Base-by-base conservation (phyloP, 495 filamentous ascomycete species). In the Terfezia claveryi region DNA sequence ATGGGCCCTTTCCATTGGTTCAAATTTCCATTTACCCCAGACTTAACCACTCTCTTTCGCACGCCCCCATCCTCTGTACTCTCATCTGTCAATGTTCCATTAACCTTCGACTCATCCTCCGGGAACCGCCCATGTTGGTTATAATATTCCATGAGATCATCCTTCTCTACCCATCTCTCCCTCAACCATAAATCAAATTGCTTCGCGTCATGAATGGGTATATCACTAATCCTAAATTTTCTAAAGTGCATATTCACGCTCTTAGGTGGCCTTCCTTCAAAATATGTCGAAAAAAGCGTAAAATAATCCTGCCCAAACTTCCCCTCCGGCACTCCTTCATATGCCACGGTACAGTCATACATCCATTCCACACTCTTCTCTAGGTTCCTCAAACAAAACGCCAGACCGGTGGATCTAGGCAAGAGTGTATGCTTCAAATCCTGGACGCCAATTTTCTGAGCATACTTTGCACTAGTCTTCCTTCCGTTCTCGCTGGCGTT, bases 191-290 rank as follows among this genome's bases (percentile, higher is more conserved):
- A 53, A 36, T 82, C 79, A 58, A 91, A 88, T 23, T 69, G 64
- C 51, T 79, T 74, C 10, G 66, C 66, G 62, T 76, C 74, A 32
- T 79, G 71, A 14, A 85, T 61, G 0, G 85, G 85, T 16, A 91
- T 86, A 37, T 77, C 72, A 38, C 68, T 69, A 9, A 86, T 55
- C 0, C 70, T 67, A 61, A 87, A 88, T 4, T 82, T 75, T 12
- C 85, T 75, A 82, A 82, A 91, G 66, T 88, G 77, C 70, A 91
- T 83, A 63, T 88, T 87, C 54, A 89, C 82, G 0, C 81, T 87
- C 62, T 83, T 85, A 2, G 85, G 85, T 4, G 82, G 79, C 37
- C 80, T 76, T 23, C 85, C 85, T 66, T 82, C 72, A 58, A 88
- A 79, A 61, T 85, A 89, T 11, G 79, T 82, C 49, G 76, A 74